Evolutionary conservation across 306 rosid species (phyloP).

Genomic region (Cajanus cajan): DNA sequence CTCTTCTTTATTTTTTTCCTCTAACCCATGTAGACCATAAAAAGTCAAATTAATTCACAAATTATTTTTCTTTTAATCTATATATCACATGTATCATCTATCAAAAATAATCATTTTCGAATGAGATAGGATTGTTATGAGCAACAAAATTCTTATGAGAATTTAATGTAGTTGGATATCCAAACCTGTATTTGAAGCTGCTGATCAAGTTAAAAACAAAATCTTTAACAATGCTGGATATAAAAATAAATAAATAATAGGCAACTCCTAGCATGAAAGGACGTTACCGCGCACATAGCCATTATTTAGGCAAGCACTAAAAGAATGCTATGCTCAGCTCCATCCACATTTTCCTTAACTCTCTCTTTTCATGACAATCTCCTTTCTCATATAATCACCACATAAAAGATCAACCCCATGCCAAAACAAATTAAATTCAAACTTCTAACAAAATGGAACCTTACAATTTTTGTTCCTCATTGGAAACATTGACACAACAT

Average conservation of each 20-base stretch:
- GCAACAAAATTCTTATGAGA: no score
- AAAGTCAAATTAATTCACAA: no score
- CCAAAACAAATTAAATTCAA: conserved; percentile 15
- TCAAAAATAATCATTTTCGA: no score
- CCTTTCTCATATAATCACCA: conserved; percentile 23
- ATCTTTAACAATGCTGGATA: not conserved
- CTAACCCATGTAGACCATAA: no score
- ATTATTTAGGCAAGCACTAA: conserved; percentile 33
- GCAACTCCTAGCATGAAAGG: not conserved
- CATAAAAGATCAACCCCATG: not conserved
- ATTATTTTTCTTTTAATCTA: no score
- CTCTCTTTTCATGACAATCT: conserved; percentile 19
- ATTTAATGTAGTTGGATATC: no score
- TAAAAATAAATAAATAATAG: not conserved
- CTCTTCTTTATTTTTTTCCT: no score
- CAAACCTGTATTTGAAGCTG: no score
- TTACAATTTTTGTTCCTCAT: not conserved
- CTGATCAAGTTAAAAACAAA: no score
- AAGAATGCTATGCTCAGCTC: conserved; percentile 27
- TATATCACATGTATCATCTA: no score
- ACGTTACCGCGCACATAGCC: conserved; percentile 16
- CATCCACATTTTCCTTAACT: conserved; percentile 32
- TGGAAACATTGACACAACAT: conserved; percentile 15
- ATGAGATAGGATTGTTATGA: no score
- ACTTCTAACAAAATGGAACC: conserved; percentile 19